Conservation (phyloP, 108 stramenopile genomes). For the Conticribra guillardii region DNA sequence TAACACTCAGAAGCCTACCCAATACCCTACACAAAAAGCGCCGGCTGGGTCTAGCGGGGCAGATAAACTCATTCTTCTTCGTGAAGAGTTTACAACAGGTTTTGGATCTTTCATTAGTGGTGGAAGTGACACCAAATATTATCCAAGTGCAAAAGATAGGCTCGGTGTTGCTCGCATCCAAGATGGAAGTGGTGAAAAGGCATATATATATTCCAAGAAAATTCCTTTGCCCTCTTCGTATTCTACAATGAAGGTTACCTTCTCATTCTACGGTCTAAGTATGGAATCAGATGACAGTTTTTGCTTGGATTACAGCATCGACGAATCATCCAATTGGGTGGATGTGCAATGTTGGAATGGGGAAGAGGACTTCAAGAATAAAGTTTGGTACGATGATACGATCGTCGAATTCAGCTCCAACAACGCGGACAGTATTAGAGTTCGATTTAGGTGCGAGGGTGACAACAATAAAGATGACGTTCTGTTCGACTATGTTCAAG, state of each 20-base stretch:
- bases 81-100: neutral
- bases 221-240: neutral
- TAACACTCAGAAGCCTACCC: too few species aligned
- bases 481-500: neutral
- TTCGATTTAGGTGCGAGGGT: neutral
- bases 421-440: neutral
- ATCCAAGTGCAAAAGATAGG: neutral
- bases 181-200: neutral
- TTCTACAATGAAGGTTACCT: neutral
- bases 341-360: constrained; percentile 5
- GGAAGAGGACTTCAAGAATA: neutral
- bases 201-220: neutral
- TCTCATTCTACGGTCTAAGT: neutral
- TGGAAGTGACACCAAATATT: neutral
- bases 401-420: neutral
- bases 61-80: neutral
- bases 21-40: too few species aligned
- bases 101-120: constrained; percentile 7
- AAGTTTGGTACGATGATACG: constrained; percentile 5
- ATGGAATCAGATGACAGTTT: neutral
- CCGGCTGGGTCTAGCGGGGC: too few species aligned
- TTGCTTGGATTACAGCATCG: neutral
- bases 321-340: neutral
- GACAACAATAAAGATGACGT: neutral
- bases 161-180: constrained; percentile 8